Base-by-base conservation (phyloP, 305 asterid genomes). In the Rubia occidens region DNA sequence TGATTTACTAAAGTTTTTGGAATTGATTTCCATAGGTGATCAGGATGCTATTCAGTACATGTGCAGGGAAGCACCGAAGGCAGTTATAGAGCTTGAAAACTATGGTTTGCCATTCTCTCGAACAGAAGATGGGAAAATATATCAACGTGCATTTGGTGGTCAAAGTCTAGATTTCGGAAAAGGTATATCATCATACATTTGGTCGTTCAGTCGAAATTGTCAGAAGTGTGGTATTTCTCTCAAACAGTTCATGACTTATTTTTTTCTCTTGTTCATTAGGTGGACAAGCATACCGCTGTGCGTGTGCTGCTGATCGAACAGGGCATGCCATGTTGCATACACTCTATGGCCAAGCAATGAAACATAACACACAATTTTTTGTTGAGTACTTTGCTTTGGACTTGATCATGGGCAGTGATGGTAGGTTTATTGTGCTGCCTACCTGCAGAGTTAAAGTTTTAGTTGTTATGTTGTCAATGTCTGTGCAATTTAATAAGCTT, bases 21-120 rank as follows among this genome's bases (percentile, higher is more conserved):
- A 51, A 47, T 70, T 54, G 65, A 42, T 71, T 68, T 74, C 64
- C 54, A 11, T 76, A 84, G 87, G 89, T 61, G 89, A 95, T 82
- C 99, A 95, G 83, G 99, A 95, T 78, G 97, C 99, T 76, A 95
- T 95, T 74, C 98, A 95, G 77, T 95, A 95, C 83, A 95, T 95
- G 99, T 95, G 99, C 76, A 82, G 99, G 80, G 99, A 95, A 82
- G 99, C 99, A 63, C 99, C 99, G 26, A 89, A 95, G 82, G 99
- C 98, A 76, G 99, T 95, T 82, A 89, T 89, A 78, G 99, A 95
- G 83, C 96, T 95, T 70, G 98, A 95, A 83, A 89, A 95, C 75
- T 95, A 95, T 77, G 99, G 99, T 70, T 80, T 95, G 68, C 99
- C 99, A 72, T 95, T 95, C 82, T 94, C 99, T 70, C 83, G 97